phyloP scores from a whole-genome alignment of 257 asterid species.

The Galeopsis tetrahit region DNA sequence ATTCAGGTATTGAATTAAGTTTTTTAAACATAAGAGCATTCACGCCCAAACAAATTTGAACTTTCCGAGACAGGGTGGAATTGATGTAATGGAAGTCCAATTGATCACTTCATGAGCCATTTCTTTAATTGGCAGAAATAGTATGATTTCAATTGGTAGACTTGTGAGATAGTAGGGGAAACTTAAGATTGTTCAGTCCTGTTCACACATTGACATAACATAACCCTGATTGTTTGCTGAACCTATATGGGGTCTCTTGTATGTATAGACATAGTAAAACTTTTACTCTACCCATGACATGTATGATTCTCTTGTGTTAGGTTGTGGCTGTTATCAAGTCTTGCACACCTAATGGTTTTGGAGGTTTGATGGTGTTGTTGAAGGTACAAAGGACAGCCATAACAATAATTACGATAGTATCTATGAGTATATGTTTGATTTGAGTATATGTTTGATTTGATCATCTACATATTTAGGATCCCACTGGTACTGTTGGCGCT shows the following conservation, averaged over 20 bases:
- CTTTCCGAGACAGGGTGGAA: background rate
- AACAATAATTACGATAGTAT: background rate
- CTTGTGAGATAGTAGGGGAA: conserved; percentile 1
- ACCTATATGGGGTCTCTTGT: background rate
- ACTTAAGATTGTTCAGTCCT: background rate
- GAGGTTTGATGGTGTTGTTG: conserved; percentile 72
- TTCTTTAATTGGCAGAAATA: background rate
- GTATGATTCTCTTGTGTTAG: conserved; percentile 49
- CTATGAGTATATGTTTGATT: conserved; percentile 36
- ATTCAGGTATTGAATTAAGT: conserved; percentile 54
- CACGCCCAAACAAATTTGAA: background rate
- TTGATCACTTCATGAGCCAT: conserved; percentile 6
- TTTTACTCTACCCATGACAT: conserved; percentile 11
- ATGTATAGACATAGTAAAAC: conserved; percentile 16
- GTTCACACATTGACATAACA: background rate
- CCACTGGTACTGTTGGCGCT: conserved; percentile 84
- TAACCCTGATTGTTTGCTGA: conserved; percentile 14
- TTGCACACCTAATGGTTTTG: conserved; percentile 72
- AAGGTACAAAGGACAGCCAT: conserved; percentile 54
- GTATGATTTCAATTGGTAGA: conserved; percentile 14
- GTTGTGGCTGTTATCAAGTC: conserved; percentile 86
- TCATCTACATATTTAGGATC: conserved; percentile 62
- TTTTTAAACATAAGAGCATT: background rate
- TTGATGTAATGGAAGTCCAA: background rate
- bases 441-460: conserved; percentile 34